Base-by-base conservation (phyloP, 2,329 filamentous ascomycete species). In the Microsporum audouinii region DNA sequence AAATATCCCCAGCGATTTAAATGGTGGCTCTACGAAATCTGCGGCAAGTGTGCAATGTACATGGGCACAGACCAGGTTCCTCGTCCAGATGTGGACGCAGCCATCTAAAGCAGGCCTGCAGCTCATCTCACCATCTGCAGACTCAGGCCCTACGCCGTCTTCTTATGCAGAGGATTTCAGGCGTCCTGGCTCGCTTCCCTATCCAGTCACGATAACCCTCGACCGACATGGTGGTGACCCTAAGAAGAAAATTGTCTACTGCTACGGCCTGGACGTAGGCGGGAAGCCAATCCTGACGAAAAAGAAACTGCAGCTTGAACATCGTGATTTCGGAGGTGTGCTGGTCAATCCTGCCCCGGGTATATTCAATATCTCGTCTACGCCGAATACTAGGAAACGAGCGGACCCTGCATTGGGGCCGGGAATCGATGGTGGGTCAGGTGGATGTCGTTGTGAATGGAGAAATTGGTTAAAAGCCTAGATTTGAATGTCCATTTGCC, bases 41-140 rank as follows among this genome's bases (percentile, higher is more conserved):
- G 71, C 77, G 29, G 80, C 82, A 2, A 73, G 70, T 1, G 69
- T 77, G 3, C 74, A 79, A 33, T 84, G 82, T 67, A 84, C 83
- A 2, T 86, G 82, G 76, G 73, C 82, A 0, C 78, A 86, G 64
- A 86, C 84, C 1, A 77, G 84, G 2, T 81, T 86, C 65, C 74
- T 81, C 3, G 79, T 87, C 1, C 80, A 83, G 65, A 85, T 87
- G 59, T 87, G 82, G 82, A 87, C 84, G 0, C 78, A 59, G 17
- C 59, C 61, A 8, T 70, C 68, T 1, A 73, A 73, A 33, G 63
- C 68, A 0, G 65, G 67, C 1, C 68, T 71, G 53, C 61, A 63
- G 0, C 63, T 75, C 17, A 63, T 73, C 38, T 60, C 57, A 61
- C 51, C 55, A 53, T 58, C 38, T 60, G 41, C 39, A 49, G 29